A percentile compares a stretch with the other conserved stretches of the same genome.
These are phyloP conservation scores for Ricinus communis DNA, from an alignment of 345 rosid species.

Conservation along the genomic window DNA sequence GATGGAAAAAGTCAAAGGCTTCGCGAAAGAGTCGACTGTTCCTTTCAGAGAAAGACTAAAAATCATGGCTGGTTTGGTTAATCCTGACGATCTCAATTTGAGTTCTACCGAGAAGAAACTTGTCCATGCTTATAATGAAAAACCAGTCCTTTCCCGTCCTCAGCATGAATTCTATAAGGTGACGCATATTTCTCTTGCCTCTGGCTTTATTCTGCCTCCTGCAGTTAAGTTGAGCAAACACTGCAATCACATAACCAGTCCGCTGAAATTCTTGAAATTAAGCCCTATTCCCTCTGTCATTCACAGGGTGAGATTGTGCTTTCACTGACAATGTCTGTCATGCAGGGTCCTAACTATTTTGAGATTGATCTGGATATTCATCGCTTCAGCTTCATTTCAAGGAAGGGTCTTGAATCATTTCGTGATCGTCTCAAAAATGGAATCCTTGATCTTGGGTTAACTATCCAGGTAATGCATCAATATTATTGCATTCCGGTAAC, in stretches of 20 bases:
- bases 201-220: not conserved
- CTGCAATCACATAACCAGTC: not conserved
- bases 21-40: conserved; percentile 66
- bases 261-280: not conserved
- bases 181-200: conserved; percentile 1
- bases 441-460: conserved; percentile 72
- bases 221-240: too few relatives aligned
- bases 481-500: not conserved
- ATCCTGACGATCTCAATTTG: conserved; percentile 76
- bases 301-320: not conserved
- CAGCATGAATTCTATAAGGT: conserved; percentile 81
- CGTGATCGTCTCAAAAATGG: conserved; percentile 77
- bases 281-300: not conserved
- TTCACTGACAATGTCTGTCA: not conserved
- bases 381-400: conserved; percentile 85
- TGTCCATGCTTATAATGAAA: conserved; percentile 77
- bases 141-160: conserved; percentile 96
- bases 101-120: conserved; percentile 85
- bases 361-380: conserved; percentile 95
- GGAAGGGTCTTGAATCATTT: conserved; percentile 90
- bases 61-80: conserved; percentile 76
- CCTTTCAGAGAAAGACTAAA: conserved; percentile 90
- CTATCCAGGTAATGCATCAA: conserved; percentile 68
- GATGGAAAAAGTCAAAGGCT: conserved; percentile 82
- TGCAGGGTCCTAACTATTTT: conserved; percentile 83